phyloP scores from a whole-genome alignment of 2,329 filamentous ascomycete genomes.

The Ascochyta fabae region DNA sequence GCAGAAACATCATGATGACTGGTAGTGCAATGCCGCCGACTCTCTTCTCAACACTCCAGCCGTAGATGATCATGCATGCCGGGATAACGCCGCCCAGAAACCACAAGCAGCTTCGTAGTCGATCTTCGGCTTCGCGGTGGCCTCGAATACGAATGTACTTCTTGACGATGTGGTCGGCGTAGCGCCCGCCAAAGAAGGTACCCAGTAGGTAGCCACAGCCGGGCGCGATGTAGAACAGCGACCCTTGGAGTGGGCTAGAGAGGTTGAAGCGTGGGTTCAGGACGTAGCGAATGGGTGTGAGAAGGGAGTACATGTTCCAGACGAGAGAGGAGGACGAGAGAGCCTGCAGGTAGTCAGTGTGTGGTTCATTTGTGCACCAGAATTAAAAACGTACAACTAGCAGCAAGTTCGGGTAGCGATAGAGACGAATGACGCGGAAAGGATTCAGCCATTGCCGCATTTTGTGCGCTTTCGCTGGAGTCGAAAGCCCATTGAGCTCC shows the following conservation, averaged over 20 bases:
- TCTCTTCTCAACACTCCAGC: slow-evolving; percentile 65
- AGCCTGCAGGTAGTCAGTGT: slow-evolving; percentile 40
- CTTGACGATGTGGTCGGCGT: slow-evolving; percentile 71
- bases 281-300: slow-evolving; percentile 74
- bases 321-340: slow-evolving; percentile 68
- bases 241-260: slow-evolving; percentile 68
- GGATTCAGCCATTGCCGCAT: slow-evolving; percentile 72
- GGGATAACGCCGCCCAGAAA: slow-evolving; percentile 67
- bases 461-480: slow-evolving; percentile 57
- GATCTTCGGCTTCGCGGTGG: slow-evolving; percentile 70
- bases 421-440: slow-evolving; percentile 66
- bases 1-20: slow-evolving; percentile 75
- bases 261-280: slow-evolving; percentile 77
- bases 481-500: slow-evolving; percentile 65
- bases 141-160: slow-evolving; percentile 68
- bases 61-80: slow-evolving; percentile 70
- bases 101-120: slow-evolving; percentile 61
- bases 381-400: slow-evolving; percentile 39
- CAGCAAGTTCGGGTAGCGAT: slow-evolving; percentile 72
- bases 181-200: slow-evolving; percentile 74
- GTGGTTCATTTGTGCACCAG: not conserved
- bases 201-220: slow-evolving; percentile 73
- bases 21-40: slow-evolving; percentile 66
- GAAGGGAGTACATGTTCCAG: slow-evolving; percentile 77
- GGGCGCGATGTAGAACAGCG: slow-evolving; percentile 77